Percentiles rank a stretch among this genome's conserved stretches.
These are phyloP conservation scores for Calophaca sinica DNA, from an alignment of 306 rosid genomes.

Conservation along the genomic window DNA sequence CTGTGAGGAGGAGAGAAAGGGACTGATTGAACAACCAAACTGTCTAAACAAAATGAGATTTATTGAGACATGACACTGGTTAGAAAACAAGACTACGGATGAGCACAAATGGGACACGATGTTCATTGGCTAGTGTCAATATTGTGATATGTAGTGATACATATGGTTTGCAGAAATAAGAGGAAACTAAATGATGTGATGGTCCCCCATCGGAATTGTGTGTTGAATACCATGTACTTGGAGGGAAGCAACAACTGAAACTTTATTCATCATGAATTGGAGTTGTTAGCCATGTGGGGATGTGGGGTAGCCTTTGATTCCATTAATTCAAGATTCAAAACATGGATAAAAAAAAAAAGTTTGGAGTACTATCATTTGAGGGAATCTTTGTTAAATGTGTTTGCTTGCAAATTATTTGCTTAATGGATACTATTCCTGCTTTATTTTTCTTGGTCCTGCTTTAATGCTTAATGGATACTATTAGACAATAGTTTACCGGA, in stretches of 20 bases:
- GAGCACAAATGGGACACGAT: constrained; percentile 11
- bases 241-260: constrained; percentile 25
- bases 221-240: constrained; percentile 10
- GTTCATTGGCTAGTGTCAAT: constrained; percentile 20
- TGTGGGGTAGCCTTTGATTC: constrained; percentile 41
- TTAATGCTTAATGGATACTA: no score
- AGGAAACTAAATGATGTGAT: constrained; percentile 40
- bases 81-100: constrained; percentile 16
- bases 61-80: constrained; percentile 28
- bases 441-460: no score
- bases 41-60: constrained; percentile 39
- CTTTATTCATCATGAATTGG: not conserved
- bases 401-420: not conserved
- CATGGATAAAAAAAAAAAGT: not conserved
- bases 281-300: constrained; percentile 27
- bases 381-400: constrained; percentile 2
- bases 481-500: no score
- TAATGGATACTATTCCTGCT: no score
- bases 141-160: constrained; percentile 19
- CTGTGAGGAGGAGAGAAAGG: constrained; percentile 13
- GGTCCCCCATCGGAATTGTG: constrained; percentile 15
- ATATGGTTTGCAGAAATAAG: not conserved
- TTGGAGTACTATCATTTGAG: not conserved
- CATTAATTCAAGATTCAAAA: constrained; percentile 38
- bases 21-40: constrained; percentile 42